A percentile compares a stretch with the other conserved stretches of the same genome.
Evolutionary conservation across 495 filamentous ascomycete species (phyloP).

Genomic region (Xylaria longipes): DNA sequence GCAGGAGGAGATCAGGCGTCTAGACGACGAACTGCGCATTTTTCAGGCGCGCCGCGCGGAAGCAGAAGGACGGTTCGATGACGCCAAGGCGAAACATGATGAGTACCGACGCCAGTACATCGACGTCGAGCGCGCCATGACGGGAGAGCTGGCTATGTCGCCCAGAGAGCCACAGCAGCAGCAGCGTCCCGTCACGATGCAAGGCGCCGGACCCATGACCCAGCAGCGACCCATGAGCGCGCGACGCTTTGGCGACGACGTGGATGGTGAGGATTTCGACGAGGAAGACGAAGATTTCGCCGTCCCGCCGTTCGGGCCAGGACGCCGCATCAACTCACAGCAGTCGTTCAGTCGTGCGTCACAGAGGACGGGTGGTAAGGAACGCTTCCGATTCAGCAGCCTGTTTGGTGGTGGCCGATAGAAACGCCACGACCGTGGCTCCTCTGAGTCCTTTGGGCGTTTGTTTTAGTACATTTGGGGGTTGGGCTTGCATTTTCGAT

Average conservation of each 20-base stretch:
- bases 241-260: constrained; percentile 18
- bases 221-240: constrained; percentile 38
- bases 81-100: constrained; percentile 42
- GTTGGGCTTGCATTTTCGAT: not conserved
- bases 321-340: constrained; percentile 42
- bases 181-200: constrained; percentile 28
- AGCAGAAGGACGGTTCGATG: constrained; percentile 37
- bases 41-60: constrained; percentile 39
- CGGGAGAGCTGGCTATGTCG: constrained; percentile 32
- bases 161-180: constrained; percentile 24
- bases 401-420: constrained; percentile 34
- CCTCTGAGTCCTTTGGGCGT: not conserved
- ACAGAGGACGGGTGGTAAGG: constrained; percentile 34
- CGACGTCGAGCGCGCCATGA: constrained; percentile 40
- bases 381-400: constrained; percentile 41
- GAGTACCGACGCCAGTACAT: constrained; percentile 38
- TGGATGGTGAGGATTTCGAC: constrained; percentile 33
- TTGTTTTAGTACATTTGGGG: not conserved
- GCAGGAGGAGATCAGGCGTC: constrained; percentile 39
- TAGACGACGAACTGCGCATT: constrained; percentile 37
- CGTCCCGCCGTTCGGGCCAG: constrained; percentile 32
- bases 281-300: constrained; percentile 35
- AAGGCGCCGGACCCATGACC: constrained; percentile 27
- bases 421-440: not conserved
- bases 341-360: constrained; percentile 40